Evolutionary conservation across 2,329 filamentous ascomycete genomes (phyloP).

Genomic region (Beauveria pseudobassiana): DNA sequence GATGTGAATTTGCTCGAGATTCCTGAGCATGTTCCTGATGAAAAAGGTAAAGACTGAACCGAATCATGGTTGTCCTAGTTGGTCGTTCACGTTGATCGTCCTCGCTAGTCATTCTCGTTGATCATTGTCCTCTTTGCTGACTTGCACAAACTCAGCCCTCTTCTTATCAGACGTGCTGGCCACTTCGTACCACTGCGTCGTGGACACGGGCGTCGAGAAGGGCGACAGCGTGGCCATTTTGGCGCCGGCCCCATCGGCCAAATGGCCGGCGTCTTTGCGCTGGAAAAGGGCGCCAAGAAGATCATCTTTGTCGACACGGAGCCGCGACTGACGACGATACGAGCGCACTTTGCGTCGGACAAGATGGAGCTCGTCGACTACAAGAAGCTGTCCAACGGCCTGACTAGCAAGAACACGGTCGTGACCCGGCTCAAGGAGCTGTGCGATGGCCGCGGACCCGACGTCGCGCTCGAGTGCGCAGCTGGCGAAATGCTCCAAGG

Average conservation of each 20-base stretch:
- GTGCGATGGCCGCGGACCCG: slow-evolving; percentile 63
- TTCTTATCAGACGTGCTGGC: slow-evolving; percentile 74
- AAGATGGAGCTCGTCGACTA: slow-evolving; percentile 66
- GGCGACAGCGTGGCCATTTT: slow-evolving; percentile 70
- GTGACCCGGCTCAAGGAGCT: slow-evolving; percentile 67
- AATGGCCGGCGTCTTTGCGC: slow-evolving; percentile 70
- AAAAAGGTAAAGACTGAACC: slow-evolving; percentile 48
- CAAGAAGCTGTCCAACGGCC: slow-evolving; percentile 47
- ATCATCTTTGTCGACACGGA: slow-evolving; percentile 75
- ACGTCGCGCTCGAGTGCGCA: slow-evolving; percentile 62
- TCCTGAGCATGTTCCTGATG: slow-evolving; percentile 72
- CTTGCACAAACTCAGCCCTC: slow-evolving; percentile 32
- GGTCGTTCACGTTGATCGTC: no score
- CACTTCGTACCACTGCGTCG: slow-evolving; percentile 75
- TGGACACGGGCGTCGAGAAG: slow-evolving; percentile 74
- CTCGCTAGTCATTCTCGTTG: no score
- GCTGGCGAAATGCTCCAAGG: slow-evolving; percentile 57
- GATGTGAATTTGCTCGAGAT: slow-evolving; percentile 76
- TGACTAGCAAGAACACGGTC: slow-evolving; percentile 54
- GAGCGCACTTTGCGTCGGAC: slow-evolving; percentile 47
- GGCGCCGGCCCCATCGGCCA: slow-evolving; percentile 84
- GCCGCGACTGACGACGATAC: slow-evolving; percentile 61
- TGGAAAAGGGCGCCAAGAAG: slow-evolving; percentile 64
- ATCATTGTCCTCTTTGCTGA: neutral
- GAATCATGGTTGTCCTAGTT: no score